These are phyloP conservation scores for Phytopythium vexans DNA, from an alignment of 352 stramenopile species.

Conservation along the genomic window DNA sequence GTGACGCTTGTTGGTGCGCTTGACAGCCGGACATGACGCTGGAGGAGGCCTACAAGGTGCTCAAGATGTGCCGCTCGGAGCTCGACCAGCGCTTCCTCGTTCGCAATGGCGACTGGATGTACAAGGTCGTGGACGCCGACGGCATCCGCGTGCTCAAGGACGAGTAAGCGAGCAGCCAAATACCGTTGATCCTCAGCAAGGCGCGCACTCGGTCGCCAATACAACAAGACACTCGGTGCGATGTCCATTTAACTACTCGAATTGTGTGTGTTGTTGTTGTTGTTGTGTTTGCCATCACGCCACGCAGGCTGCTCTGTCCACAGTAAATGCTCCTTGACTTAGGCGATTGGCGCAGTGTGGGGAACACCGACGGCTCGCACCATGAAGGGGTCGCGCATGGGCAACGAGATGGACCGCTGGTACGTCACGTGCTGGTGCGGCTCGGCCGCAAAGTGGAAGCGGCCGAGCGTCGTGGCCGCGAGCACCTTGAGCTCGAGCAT, in stretches of 20 bases:
- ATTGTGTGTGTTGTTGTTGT: no score
- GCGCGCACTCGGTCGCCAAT: no score
- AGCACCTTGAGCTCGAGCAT: slow-evolving; percentile 59
- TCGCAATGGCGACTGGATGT: slow-evolving; percentile 84
- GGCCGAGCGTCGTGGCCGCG: slow-evolving; percentile 28
- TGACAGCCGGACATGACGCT: slow-evolving; percentile 64
- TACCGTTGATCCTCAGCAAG: no score
- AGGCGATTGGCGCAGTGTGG: not conserved
- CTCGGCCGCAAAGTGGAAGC: slow-evolving; percentile 29
- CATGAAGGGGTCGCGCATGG: slow-evolving; percentile 18
- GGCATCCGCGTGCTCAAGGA: slow-evolving; percentile 66
- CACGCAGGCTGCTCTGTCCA: no score
- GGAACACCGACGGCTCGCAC: not conserved
- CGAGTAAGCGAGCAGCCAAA: slow-evolving; percentile 25
- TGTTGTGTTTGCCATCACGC: no score
- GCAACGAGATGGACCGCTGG: slow-evolving; percentile 24
- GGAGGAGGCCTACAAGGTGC: slow-evolving; percentile 64
- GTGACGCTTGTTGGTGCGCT: slow-evolving; percentile 2
- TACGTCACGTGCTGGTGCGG: slow-evolving; percentile 19
- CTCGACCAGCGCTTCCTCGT: slow-evolving; percentile 85
- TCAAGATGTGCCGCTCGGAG: slow-evolving; percentile 80
- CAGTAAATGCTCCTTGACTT: no score
- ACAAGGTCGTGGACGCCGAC: slow-evolving; percentile 75
- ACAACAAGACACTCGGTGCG: no score
- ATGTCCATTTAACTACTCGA: no score